Evolutionary conservation across 2,329 filamentous ascomycete species (phyloP), one percentile per base, ranked within the genome.

Genomic region (Venturia carpophila): DNA sequence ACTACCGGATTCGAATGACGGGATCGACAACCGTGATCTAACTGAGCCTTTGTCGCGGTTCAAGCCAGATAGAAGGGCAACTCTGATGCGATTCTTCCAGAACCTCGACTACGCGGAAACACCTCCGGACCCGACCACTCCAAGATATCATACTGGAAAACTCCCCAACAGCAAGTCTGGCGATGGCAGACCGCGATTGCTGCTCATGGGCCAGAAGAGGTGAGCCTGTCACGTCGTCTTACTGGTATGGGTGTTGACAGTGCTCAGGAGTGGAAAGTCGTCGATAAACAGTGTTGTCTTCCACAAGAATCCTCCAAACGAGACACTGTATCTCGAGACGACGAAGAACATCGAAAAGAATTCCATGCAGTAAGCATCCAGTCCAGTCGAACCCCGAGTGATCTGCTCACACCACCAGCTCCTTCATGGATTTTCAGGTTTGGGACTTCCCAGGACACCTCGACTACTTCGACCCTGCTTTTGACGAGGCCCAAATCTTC

Each of bases 271-370:
- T 73, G 94, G 94, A 67, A 99, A 99, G 75, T 97, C 94, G 0
- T 99, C 94, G 6, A 97, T 99, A 74, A 94, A 92, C 34, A 97
- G 92, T 73, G 95, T 99, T 60, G 93, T 99, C n/a, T 97, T 99
- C 73, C 92, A 97, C 77, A 99, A 99, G 75, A 87, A 97, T 73
- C 91, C 93, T 3, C 92, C 94, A 1, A 95, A 90, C 70, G 95
- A 99, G 79, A 97, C 94, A 0, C 79, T 99, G 19, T 99, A 96
- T 72, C 83, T 99, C 21, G 94, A 97, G 75, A 96, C 94, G 0
- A 99, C 94, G 4, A 92, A 92, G 11, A 85, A 90, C 41, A 95
- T 97, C 68, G 92, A 96, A 73, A 96, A 96, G 73, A 92, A 97
- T 70, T 91, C 90, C 3, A 92, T 97, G 82, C 91, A 94, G 92